These are phyloP conservation scores for Salix brachista DNA, from an alignment of 345 rosid species.

Conservation along the genomic window DNA sequence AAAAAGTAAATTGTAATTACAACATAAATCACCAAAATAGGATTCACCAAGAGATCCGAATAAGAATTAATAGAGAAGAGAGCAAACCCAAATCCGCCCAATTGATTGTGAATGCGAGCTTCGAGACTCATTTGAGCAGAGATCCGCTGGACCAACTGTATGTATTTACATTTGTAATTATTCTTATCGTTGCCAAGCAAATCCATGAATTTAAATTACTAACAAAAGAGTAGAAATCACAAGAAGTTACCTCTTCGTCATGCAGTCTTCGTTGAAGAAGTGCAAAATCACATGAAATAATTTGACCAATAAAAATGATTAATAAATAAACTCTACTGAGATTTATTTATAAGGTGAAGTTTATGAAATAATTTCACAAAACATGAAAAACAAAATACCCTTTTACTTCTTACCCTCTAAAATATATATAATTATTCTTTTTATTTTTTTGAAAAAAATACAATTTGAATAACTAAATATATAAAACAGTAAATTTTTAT, in stretches of 20 bases:
- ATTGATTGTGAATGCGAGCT: not conserved
- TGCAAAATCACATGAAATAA: not conserved
- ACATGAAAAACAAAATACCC: no score
- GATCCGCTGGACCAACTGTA: slow-evolving; percentile 10
- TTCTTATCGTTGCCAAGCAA: not conserved
- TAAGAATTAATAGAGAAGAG: not conserved
- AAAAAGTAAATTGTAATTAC: no score
- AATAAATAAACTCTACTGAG: no score
- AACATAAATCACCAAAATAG: no score
- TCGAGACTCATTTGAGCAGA: slow-evolving; percentile 13
- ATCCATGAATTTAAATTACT: not conserved
- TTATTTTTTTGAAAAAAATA: no score
- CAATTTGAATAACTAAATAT: no score
- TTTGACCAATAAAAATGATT: no score
- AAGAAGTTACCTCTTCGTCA: slow-evolving; percentile 6
- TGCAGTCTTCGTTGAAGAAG: not conserved
- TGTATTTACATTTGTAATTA: not conserved
- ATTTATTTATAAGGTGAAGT: no score
- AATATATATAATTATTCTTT: no score
- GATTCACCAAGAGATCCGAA: not conserved
- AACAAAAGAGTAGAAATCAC: not conserved
- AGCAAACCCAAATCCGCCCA: slow-evolving; percentile 2
- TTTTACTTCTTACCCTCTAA: no score
- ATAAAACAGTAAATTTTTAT: no score
- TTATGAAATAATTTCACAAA: no score